Base-by-base conservation (phyloP, 2,329 filamentous ascomycete genomes). In the Ceratocystis cubensis region DNA sequence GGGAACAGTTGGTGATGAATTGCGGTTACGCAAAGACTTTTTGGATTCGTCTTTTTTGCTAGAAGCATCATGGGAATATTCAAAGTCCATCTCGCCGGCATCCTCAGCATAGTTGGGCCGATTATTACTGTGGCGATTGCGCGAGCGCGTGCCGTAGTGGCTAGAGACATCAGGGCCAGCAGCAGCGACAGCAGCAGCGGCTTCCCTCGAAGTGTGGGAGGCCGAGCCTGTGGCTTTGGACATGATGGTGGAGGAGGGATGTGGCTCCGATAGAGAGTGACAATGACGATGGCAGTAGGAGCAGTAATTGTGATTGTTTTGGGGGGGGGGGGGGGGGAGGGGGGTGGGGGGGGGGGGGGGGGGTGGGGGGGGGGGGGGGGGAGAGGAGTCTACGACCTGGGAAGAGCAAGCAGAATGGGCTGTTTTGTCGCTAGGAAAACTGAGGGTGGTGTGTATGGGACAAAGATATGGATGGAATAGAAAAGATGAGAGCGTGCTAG, bases 31-130 rank as follows among this genome's bases (percentile, higher is more conserved):
- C 71, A 80, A 79, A 46, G 78, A 74, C 73, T 87, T 88, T 74
- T 85, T 84, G 65, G 78, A 67, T 69, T 84, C 82, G 66, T 78
- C 78, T 17, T 84, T 81, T 71, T 83, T 81, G 72, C 80, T 79
- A 71, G 82, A 41, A 41, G 37, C 77, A 65, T 78, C 75, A 73
- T 81, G 78, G 74, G 81, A 83, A 72, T 96, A 93, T 75, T 91
- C 90, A 74, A 82, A 77, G 68, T 97, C 94, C 76, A 89, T 85
- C 72, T 97, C 93, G 30, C 33, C 93, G 77, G 84, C 89, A 76
- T 93, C 89, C 78, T 99, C 94, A 63, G 94, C 93, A 76, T 99
- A 99, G 77, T 99, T 99, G 70, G 88, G 86, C 71, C 94, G 88
- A 71, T 88, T 82, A 71, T 83, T 85, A 72, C 88, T 88, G 67